Evolutionary conservation across 2,329 filamentous ascomycete genomes (phyloP).

Genomic region (Fusarium lyarnte): DNA sequence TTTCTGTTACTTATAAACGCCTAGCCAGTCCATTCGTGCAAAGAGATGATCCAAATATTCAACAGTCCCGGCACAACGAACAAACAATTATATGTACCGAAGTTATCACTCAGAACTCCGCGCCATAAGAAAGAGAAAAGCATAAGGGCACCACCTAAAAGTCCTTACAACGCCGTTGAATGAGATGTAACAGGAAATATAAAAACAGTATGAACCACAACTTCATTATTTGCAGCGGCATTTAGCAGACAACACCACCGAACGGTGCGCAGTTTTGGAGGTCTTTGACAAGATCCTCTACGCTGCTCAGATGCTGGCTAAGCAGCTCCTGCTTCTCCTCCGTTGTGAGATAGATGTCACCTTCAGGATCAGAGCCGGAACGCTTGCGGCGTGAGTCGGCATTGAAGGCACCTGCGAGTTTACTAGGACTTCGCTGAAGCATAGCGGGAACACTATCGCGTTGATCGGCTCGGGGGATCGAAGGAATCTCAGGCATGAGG

Average conservation of each 20-base stretch:
- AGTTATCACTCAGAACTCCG: slow-evolving; percentile 40
- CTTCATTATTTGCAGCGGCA: background rate
- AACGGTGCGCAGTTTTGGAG: slow-evolving; percentile 82
- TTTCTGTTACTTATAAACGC: slow-evolving; percentile 44
- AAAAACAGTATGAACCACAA: background rate
- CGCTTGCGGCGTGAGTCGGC: slow-evolving; percentile 47
- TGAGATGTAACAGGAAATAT: background rate
- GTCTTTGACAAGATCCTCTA: slow-evolving; percentile 86
- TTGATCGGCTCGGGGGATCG: slow-evolving; percentile 60
- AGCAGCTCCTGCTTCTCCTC: slow-evolving; percentile 85
- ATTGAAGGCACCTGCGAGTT: slow-evolving; percentile 67
- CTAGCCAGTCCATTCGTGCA: slow-evolving; percentile 42
- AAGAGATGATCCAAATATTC: slow-evolving; percentile 37
- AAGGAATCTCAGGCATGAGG: slow-evolving; percentile 87
- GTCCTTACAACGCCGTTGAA: slow-evolving; percentile 31
- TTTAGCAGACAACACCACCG: slow-evolving; percentile 65
- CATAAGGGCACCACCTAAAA: slow-evolving; percentile 21
- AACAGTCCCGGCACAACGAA: slow-evolving; percentile 30
- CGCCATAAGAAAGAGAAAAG: slow-evolving; percentile 23
- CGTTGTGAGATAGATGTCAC: slow-evolving; percentile 66
- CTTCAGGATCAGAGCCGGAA: slow-evolving; percentile 47
- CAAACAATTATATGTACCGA: slow-evolving; percentile 32
- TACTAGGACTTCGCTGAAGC: slow-evolving; percentile 74
- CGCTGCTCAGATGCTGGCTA: slow-evolving; percentile 80
- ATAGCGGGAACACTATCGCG: slow-evolving; percentile 60